Base-by-base conservation (phyloP, 1,284 basidiomycete genomes). In the Bondarzewia mesenterica region DNA sequence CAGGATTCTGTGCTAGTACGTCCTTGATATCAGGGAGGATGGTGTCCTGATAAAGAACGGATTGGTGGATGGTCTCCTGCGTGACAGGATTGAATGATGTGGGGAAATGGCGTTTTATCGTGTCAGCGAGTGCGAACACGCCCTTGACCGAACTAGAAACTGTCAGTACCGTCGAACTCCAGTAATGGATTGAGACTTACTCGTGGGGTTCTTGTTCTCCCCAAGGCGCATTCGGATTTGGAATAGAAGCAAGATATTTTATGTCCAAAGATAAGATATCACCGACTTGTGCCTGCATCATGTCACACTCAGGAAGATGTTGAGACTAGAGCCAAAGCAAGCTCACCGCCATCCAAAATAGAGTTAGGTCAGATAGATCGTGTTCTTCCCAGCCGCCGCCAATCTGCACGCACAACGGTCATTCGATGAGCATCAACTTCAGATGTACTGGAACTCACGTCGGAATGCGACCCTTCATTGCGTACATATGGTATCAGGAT, bases 381-480 rank as follows among this genome's bases (percentile, higher is more conserved):
- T 84, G 84, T 39, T 77, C 68, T 25, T 69, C 59, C 62, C 77
- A 86, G 27, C 83, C 83, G 20, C 84, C 83, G 32, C 83, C 84
- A 46, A 85, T 85, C 52, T 18, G n/a, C 22, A 44, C 43, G 48
- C 16, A 49, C 39, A 41, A 45, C 46, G 21, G n/a, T 2, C 32
- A 44, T 16, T 5, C 22, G n/a, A 10, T 32, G 10, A 38, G 14
- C 39, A 15, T 5, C 16, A 22, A 42, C 15, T 15, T 12, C 22
- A 38, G 46, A 38, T n/a, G 14, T 15, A 42, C 18, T 26, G 18
- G n/a, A 23, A 60, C 68, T 52, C 60, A 80, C 78, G 61, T 84
- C 81, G n/a, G 77, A 70, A 58, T 83, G 80, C 47, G 63, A 72
- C n/a, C 78, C 79, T 25, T 10, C n/a, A 7, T 32, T 10, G 10